Conservation (phyloP, 1,284 basidiomycete genomes). For the Cystobasidium sp. region DNA sequence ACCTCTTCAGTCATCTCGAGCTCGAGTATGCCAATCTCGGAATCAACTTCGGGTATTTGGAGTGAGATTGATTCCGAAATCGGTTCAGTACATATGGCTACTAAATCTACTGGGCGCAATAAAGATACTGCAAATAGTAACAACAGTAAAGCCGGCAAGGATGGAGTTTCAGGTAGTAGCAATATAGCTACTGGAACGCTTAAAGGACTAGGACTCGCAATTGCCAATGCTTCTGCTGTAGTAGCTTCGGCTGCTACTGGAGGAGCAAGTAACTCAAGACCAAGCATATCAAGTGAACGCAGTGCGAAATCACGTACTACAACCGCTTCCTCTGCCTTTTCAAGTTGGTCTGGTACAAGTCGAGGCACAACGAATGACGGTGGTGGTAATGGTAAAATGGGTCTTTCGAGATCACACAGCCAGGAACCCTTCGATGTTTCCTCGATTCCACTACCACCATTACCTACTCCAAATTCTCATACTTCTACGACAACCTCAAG, state of each 20-base stretch:
- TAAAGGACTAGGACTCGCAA: slow-evolving; percentile 31
- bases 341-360: slow-evolving; percentile 9
- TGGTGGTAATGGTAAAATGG: background rate
- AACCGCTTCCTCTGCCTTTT: slow-evolving; percentile 28
- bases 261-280: background rate
- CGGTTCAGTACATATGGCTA: slow-evolving; percentile 34
- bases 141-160: slow-evolving; percentile 11
- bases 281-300: slow-evolving; percentile 22
- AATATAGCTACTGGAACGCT: slow-evolving; percentile 22
- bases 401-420: slow-evolving; percentile 23
- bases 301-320: slow-evolving; percentile 23
- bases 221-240: slow-evolving; percentile 11
- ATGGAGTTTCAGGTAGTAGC: slow-evolving; percentile 1
- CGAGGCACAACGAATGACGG: slow-evolving; percentile 9
- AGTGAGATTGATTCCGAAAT: slow-evolving; percentile 35
- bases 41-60: slow-evolving; percentile 16
- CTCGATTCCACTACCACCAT: slow-evolving; percentile 5
- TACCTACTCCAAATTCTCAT: background rate
- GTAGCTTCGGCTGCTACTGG: slow-evolving; percentile 10
- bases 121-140: slow-evolving; percentile 3
- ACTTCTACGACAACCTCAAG: background rate
- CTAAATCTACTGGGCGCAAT: slow-evolving; percentile 28
- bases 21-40: background rate
- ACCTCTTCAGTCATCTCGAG: background rate
- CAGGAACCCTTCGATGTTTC: slow-evolving; percentile 26